Conservation (phyloP, 2,329 filamentous ascomycete species). For the Fusarium staphyleae region DNA sequence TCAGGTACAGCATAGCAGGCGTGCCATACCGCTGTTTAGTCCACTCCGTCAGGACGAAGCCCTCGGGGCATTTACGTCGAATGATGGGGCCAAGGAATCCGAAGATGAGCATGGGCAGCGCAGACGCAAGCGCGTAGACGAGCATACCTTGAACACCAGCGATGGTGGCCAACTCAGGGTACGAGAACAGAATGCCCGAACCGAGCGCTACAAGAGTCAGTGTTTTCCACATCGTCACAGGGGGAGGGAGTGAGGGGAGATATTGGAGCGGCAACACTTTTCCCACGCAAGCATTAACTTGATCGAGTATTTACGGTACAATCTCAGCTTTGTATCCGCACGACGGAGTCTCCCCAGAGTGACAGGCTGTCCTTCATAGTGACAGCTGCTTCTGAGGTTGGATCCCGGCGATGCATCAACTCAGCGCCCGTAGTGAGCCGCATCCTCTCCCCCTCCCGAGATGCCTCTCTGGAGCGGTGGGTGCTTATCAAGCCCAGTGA, state of each 20-base stretch:
- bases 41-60: constrained; percentile 87
- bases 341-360: constrained; percentile 49
- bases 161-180: constrained; percentile 81
- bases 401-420: constrained; percentile 59
- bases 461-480: constrained; percentile 39
- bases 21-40: constrained; percentile 78
- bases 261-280: constrained; percentile 88
- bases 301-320: constrained; percentile 95
- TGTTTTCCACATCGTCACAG: constrained; percentile 34
- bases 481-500: constrained; percentile 7
- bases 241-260: constrained; percentile 40
- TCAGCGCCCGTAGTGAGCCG: constrained; percentile 89
- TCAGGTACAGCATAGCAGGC: constrained; percentile 74
- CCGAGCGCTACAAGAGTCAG: constrained; percentile 73
- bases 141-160: constrained; percentile 80
- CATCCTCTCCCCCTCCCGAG: constrained; percentile 52
- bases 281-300: constrained; percentile 99
- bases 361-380: neutral
- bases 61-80: constrained; percentile 79
- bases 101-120: constrained; percentile 77
- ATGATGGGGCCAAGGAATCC: constrained; percentile 79
- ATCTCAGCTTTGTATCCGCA: constrained; percentile 81
- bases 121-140: constrained; percentile 76
- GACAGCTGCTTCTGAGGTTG: constrained; percentile 51
- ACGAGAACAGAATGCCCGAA: constrained; percentile 83